A percentile compares a stretch with the other conserved stretches of the same genome.
Conservation (phyloP, 2,329 filamentous ascomycete genomes). For the Fusarium chaquense region DNA sequence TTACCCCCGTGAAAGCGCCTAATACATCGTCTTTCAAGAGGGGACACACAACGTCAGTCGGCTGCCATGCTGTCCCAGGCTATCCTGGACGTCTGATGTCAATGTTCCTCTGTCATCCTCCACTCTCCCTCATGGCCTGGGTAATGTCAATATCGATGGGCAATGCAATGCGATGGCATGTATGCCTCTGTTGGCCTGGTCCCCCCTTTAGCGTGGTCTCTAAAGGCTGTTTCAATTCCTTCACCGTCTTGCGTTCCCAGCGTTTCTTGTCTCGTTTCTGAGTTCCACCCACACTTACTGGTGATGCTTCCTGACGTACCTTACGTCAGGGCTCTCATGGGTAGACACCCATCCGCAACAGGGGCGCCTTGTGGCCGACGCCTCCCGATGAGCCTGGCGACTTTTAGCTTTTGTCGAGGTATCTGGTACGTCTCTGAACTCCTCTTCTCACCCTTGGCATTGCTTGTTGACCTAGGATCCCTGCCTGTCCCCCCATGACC, state of each 20-base stretch:
- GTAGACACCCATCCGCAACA: conserved; percentile 46
- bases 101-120: conserved; percentile 43
- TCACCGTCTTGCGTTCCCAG: conserved; percentile 49
- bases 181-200: conserved; percentile 25
- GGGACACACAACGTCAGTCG: conserved; percentile 47
- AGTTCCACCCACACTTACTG: conserved; percentile 45
- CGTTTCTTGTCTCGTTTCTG: conserved; percentile 46
- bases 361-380: conserved; percentile 45
- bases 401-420: conserved; percentile 40
- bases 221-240: conserved; percentile 49
- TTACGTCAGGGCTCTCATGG: conserved; percentile 50
- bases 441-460: conserved; percentile 39
- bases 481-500: conserved; percentile 42
- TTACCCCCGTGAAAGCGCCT: conserved; percentile 36
- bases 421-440: conserved; percentile 43
- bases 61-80: conserved; percentile 37
- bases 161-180: conserved; percentile 30
- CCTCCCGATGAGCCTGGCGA: conserved; percentile 45
- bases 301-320: conserved; percentile 44
- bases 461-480: conserved; percentile 48
- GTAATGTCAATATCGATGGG: conserved; percentile 13
- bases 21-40: conserved; percentile 37
- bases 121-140: conserved; percentile 25
- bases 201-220: conserved; percentile 36
- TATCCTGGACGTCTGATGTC: conserved; percentile 45